These are phyloP conservation scores for Echinosphaeria canescens DNA, from an alignment of 2,329 filamentous ascomycete genomes.

Conservation along the genomic window DNA sequence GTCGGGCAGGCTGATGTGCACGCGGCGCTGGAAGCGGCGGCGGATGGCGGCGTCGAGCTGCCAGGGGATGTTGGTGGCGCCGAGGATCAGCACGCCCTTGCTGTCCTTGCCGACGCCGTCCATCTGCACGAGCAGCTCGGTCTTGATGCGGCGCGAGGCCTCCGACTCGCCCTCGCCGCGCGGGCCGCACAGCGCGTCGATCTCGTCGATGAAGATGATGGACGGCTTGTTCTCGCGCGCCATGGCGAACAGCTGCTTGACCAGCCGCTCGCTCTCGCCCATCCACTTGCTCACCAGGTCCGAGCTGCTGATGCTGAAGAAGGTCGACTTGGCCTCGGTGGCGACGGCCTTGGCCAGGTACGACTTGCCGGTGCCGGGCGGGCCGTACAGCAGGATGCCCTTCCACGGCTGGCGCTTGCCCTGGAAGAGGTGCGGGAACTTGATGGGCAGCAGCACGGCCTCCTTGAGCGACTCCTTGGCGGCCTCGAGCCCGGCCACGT, in stretches of 20 bases:
- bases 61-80: conserved; percentile 97
- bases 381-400: conserved; percentile 87
- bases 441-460: conserved; percentile 92
- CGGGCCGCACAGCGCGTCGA: conserved; percentile 88
- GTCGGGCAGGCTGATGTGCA: conserved; percentile 90
- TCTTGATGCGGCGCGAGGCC: conserved; percentile 94
- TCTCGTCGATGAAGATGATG: conserved; percentile 97
- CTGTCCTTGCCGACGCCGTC: conserved; percentile 95
- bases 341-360: conserved; percentile 95
- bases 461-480: conserved; percentile 97
- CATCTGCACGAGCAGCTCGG: conserved; percentile 96
- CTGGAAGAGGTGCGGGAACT: conserved; percentile 90
- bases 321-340: conserved; percentile 96
- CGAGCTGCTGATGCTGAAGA: conserved; percentile 95
- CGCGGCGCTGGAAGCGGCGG: conserved; percentile 83
- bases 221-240: conserved; percentile 94
- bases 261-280: conserved; percentile 94
- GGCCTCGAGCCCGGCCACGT: conserved; percentile 81
- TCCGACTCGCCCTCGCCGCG: conserved; percentile 91
- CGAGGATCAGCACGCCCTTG: conserved; percentile 80
- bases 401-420: conserved; percentile 98
- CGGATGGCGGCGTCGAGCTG: conserved; percentile 92
- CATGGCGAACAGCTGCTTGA: conserved; percentile 95
- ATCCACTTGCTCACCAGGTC: conserved; percentile 99
- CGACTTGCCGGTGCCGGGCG: conserved; percentile 92